Conservation (phyloP, 495 filamentous ascomycete genomes). For the Penicillium argentinense region DNA sequence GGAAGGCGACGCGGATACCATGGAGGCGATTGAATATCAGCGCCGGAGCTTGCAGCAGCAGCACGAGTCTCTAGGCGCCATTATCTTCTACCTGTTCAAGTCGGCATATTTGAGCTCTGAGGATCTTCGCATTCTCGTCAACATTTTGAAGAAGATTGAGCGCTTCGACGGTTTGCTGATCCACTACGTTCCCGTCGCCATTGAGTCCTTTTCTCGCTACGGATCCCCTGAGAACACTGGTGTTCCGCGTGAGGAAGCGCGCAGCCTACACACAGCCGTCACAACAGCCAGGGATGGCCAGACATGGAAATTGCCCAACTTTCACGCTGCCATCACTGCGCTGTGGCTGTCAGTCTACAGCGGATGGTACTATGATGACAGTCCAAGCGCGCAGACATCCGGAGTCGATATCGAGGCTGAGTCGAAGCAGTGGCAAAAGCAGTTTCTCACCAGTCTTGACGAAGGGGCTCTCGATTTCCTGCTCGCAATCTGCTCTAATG, state of each 20-base stretch:
- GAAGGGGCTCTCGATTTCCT: constrained; percentile 93
- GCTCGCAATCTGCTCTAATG: constrained; percentile 76
- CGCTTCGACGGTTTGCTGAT: constrained; percentile 69
- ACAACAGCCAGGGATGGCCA: constrained; percentile 61
- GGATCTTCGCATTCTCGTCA: constrained; percentile 71
- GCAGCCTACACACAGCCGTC: constrained; percentile 65
- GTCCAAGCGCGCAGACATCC: constrained; percentile 50
- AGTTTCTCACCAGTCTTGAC: constrained; percentile 74
- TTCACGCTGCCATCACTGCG: constrained; percentile 71
- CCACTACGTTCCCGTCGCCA: constrained; percentile 77
- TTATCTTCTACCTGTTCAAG: constrained; percentile 74
- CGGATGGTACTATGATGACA: constrained; percentile 77
- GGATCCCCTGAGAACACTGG: constrained; percentile 67
- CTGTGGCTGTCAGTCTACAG: constrained; percentile 94
- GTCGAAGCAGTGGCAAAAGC: constrained; percentile 63
- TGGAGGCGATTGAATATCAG: constrained; percentile 73
- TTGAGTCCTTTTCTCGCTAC: constrained; percentile 68
- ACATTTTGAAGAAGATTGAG: constrained; percentile 63
- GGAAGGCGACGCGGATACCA: constrained; percentile 52
- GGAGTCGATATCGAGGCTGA: constrained; percentile 63
- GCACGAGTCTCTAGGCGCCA: constrained; percentile 81
- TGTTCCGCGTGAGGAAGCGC: constrained; percentile 58
- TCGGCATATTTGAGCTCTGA: constrained; percentile 63
- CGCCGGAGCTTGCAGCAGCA: constrained; percentile 72
- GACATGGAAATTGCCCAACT: constrained; percentile 64